Base-by-base conservation (phyloP, 2,329 filamentous ascomycete species). In the Trichoderma cornu-damae region DNA sequence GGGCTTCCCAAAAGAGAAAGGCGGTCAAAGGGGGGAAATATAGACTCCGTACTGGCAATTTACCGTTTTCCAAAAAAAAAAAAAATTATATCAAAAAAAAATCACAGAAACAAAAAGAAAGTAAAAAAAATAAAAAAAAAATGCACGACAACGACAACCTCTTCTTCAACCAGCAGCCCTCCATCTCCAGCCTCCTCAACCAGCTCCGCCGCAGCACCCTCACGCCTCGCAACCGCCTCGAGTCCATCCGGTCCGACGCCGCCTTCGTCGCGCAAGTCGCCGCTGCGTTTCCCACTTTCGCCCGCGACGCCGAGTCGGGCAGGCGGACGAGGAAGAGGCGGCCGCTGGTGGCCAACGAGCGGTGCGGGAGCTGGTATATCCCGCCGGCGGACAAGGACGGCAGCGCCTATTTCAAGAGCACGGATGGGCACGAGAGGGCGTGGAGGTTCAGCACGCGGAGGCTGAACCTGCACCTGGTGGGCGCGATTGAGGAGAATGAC, bases 301-400 rank as follows among this genome's bases (percentile, higher is more conserved):
- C 16, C n/a, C 14, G 22, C 4, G 18, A 26, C 3, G n/a, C n/a
- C 6, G 14, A 18, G 8, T 43, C 32, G 14, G 14, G 37, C 5
- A 37, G 20, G n/a, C 3, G 38, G 16, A 32, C 22, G 35, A 43
- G 20, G n/a, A 50, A 4, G 8, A 18, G 37, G 3, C 76, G 93
- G 1, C 90, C 91, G 0, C 76, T 97, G 1, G 78, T 97, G 12
- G 91, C 93, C 28, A 99, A 99, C 68, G 92, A 97, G 76, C 83
- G 94, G 59, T 97, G 94, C 70, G 94, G 94, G 0, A 93, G 89
- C 72, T 99, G 94, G 94, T 97, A 97, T 70, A 88, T 97, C 24
- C 73, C 77, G 32, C 86, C 86, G 0, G 71, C 71, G 6, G 67
- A 67, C 24, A 94, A 93, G 72, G 73, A 69, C 1, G 88, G 83